Evolutionary conservation across 106 monocot genomes (phyloP), one percentile per base, ranked within the genome.

Genomic region (Posidonia australis): DNA sequence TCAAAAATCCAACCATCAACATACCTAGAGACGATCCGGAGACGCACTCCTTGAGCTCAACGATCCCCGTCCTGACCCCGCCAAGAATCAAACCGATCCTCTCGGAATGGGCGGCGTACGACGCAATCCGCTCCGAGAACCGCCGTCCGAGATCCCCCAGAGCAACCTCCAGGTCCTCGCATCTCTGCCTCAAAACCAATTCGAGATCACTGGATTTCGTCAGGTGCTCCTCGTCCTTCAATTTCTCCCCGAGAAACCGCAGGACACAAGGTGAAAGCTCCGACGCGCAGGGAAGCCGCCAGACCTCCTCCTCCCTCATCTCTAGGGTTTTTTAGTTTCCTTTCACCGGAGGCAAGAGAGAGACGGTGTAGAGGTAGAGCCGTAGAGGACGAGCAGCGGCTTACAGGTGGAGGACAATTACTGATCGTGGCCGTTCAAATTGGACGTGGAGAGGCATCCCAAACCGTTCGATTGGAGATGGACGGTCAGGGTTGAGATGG

Each of bases 81-180:
- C 66, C 62, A 18, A 90, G 68, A 24, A 60, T 65, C 27, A 13
- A 31, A 5, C 52, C 24, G 42, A 67, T 71, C 29, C 67, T 63
- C 17, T 71, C 74, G 1, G 86, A 78, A 25, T 72, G 76, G 4
- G 59, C 55, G 18, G 66, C 74, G 74, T 86, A 79, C 13, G 58
- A 65, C 13, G 47, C 63, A 44, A 90, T 45, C 28, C 76, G 28
- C 14, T 54, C 78, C 13, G 68, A 64, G 22, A 96, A 66, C 49
- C 82, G 72, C 21, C 54, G 63, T 36, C 55, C 42, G 25, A 96
- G 84, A 75, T 82, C 74, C 49, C 44, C 44, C 24, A 96, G 49
- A 1, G 62, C 51, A 1, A 53, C 68, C 66, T 94, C 83, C 27
- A 94, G 81, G 71, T 89, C 77, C 48, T 77, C 42, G 78, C 86